Evolutionary conservation across 2,329 filamentous ascomycete genomes (phyloP).

Genomic region (Fusarium secorum): DNA sequence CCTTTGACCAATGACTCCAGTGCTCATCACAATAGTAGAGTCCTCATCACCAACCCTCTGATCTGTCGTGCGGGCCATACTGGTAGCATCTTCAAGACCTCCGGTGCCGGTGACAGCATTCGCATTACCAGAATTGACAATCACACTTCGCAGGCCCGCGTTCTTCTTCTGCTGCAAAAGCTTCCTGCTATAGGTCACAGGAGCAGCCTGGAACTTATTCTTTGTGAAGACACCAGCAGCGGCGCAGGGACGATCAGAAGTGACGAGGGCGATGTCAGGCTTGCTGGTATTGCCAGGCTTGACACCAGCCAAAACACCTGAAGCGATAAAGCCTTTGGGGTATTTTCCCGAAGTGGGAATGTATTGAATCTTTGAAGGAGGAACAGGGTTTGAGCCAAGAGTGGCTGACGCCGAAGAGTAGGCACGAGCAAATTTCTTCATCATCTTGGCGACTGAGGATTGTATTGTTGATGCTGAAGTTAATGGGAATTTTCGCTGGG

Average conservation of each 20-base stretch:
- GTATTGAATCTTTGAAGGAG: constrained; percentile 87
- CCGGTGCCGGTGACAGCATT: constrained; percentile 95
- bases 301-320: constrained; percentile 89
- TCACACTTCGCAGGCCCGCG: constrained; percentile 76
- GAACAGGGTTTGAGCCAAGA: constrained; percentile 57
- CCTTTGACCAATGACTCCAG: constrained; percentile 95
- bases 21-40: constrained; percentile 94
- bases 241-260: constrained; percentile 84
- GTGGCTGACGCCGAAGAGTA: constrained; percentile 44
- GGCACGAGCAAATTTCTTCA: constrained; percentile 47
- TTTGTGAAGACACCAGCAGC: constrained; percentile 95
- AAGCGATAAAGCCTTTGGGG: constrained; percentile 86
- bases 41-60: constrained; percentile 59
- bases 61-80: constrained; percentile 84
- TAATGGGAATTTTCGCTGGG: constrained; percentile 23
- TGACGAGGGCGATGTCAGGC: constrained; percentile 88
- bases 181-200: constrained; percentile 83
- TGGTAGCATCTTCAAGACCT: constrained; percentile 84
- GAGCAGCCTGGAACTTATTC: constrained; percentile 97
- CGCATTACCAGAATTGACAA: constrained; percentile 95
- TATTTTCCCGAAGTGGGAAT: constrained; percentile 86
- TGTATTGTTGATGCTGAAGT: constrained; percentile 15
- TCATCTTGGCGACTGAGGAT: constrained; percentile 27
- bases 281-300: constrained; percentile 92
- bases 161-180: constrained; percentile 73